Conservation (phyloP, 164 flowering plant species). For the Tetracentron sinense region DNA sequence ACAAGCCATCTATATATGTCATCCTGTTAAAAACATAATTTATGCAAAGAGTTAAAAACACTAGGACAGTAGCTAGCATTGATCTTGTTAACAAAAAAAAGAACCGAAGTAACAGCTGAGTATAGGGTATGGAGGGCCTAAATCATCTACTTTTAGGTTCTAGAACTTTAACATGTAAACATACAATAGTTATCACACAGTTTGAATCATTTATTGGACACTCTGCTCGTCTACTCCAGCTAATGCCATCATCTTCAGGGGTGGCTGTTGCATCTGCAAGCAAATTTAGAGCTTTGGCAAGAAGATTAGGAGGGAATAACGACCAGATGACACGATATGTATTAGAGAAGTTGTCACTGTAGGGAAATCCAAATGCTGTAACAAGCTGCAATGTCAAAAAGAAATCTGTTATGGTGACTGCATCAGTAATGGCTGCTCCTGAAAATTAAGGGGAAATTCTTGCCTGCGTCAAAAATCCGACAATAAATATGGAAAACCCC, state of each 20-base stretch:
- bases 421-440: background rate
- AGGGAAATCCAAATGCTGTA: conserved; percentile 79
- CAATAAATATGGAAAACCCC: conserved; percentile 77
- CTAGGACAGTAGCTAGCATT: too few species aligned
- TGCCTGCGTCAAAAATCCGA: conserved; percentile 85
- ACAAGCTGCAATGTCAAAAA: conserved; percentile 54
- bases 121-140: background rate
- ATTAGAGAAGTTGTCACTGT: conserved; percentile 25
- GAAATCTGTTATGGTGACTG: conserved; percentile 9
- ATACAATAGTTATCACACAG: conserved; percentile 76
- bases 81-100: too few species aligned
- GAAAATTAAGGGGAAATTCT: conserved; percentile 8
- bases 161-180: conserved; percentile 16
- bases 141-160: background rate
- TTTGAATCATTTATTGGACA: conserved; percentile 53
- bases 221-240: conserved; percentile 60
- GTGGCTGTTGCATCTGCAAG: conserved; percentile 68
- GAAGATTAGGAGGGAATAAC: conserved; percentile 86
- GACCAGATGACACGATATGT: conserved; percentile 57
- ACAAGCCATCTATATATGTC: conserved; percentile 71
- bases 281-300: conserved; percentile 51
- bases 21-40: conserved; percentile 49
- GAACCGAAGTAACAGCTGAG: background rate
- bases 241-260: conserved; percentile 66
- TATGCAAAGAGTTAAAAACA: background rate